Evolutionary conservation across 495 filamentous ascomycete genomes (phyloP).

Genomic region (Aspergillus ostianus): DNA sequence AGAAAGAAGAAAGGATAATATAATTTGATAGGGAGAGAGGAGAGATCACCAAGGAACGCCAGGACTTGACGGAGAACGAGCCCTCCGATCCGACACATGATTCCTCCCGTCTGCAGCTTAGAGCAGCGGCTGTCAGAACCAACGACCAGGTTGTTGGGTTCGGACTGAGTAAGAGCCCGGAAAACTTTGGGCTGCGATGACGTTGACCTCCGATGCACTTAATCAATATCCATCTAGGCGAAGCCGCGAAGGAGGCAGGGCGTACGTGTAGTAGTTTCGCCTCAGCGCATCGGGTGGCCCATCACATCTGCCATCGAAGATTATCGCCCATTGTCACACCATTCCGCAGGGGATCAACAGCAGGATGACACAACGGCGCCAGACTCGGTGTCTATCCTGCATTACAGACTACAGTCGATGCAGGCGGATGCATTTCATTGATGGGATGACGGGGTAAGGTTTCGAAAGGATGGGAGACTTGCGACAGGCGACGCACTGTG

Average conservation of each 20-base stretch:
- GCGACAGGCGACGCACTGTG: slow-evolving; percentile 11
- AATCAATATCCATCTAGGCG: not conserved
- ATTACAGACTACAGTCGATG: slow-evolving; percentile 1
- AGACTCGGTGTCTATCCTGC: slow-evolving; percentile 9
- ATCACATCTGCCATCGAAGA: not conserved
- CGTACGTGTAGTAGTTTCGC: not conserved
- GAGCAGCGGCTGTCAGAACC: slow-evolving; percentile 10
- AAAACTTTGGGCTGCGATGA: not conserved
- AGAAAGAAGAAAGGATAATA: not conserved
- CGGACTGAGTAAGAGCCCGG: not conserved
- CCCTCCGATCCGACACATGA: slow-evolving; percentile 14
- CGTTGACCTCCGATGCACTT: not conserved
- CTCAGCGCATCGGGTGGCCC: not conserved
- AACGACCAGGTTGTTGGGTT: slow-evolving; percentile 24
- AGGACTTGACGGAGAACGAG: not conserved
- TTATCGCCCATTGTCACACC: not conserved
- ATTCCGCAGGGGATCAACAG: slow-evolving; percentile 1
- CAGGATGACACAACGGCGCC: not conserved
- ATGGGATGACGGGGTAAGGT: slow-evolving; percentile 7
- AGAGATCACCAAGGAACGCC: not conserved
- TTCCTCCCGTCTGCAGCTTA: slow-evolving; percentile 6
- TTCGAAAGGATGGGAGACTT: slow-evolving; percentile 9
- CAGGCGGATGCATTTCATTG: slow-evolving; percentile 12
- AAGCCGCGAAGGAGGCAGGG: not conserved
- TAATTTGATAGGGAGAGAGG: not conserved